phyloP scores from a whole-genome alignment of 306 rosid species.

The Luffa aegyptiaca region DNA sequence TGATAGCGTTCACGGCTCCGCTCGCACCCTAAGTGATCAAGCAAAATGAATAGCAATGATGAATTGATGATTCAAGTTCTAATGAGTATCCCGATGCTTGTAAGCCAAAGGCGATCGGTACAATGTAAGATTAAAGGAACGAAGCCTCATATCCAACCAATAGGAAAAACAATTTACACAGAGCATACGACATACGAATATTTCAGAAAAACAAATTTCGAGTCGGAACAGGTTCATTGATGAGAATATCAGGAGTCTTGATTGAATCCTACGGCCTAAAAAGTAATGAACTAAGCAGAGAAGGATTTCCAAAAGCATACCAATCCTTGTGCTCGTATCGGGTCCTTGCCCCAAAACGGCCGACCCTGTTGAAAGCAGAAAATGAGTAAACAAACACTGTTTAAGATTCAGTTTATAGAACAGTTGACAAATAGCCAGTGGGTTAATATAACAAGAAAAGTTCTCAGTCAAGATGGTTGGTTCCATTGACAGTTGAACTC shows the following conservation, averaged over 20 bases:
- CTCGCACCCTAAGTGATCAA: constrained; percentile 69
- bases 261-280: background rate
- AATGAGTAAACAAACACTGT: background rate
- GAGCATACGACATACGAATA: too few relatives aligned
- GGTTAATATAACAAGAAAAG: background rate
- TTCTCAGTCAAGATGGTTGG: background rate
- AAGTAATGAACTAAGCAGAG: constrained; percentile 1
- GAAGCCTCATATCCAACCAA: background rate
- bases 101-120: background rate
- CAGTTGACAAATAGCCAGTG: background rate
- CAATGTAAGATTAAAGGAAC: background rate
- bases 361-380: constrained; percentile 32
- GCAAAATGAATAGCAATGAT: constrained; percentile 10
- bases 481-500: background rate
- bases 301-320: constrained; percentile 35
- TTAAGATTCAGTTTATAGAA: background rate
- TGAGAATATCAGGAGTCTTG: background rate
- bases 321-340: constrained; percentile 35
- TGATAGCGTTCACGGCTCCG: constrained; percentile 75
- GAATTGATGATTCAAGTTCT: constrained; percentile 18
- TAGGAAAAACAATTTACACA: background rate
- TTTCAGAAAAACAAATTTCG: background rate
- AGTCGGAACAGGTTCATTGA: background rate
- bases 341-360: constrained; percentile 16
- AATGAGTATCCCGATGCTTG: background rate